phyloP scores from a whole-genome alignment of 2,329 filamentous ascomycete genomes.

The Arachnopeziza araneosa region DNA sequence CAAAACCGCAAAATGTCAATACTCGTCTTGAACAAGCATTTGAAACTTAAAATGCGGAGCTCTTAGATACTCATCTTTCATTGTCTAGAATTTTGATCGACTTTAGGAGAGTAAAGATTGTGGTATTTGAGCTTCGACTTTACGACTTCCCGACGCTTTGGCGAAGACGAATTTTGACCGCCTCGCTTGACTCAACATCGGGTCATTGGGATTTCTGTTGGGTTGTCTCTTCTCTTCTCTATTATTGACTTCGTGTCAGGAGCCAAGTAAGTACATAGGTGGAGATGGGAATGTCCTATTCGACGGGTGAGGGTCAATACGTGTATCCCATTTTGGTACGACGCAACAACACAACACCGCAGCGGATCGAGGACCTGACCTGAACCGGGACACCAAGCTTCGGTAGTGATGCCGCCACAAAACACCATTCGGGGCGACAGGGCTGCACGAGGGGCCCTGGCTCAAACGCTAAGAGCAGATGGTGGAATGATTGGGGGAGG shows the following conservation, averaged over 20 bases:
- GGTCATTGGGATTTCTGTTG: not conserved
- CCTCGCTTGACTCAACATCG: not conserved
- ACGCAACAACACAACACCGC: not conserved
- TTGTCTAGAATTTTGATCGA: too few relatives aligned
- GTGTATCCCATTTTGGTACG: not conserved
- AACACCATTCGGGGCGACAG: not conserved
- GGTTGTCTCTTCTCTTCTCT: not conserved
- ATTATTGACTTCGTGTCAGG: not conserved
- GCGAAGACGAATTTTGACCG: not conserved
- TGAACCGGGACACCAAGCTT: not conserved
- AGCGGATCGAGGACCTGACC: not conserved
- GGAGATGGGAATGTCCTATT: not conserved
- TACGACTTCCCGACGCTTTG: too few relatives aligned
- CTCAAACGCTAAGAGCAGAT: not conserved
- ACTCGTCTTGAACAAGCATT: too few relatives aligned
- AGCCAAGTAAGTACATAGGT: not conserved
- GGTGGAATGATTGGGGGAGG: not conserved
- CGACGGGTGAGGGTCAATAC: not conserved
- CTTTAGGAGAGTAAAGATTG: too few relatives aligned
- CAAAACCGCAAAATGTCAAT: too few relatives aligned
- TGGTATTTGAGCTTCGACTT: too few relatives aligned
- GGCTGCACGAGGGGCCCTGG: not conserved
- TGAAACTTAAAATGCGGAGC: too few relatives aligned
- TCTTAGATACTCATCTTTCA: too few relatives aligned
- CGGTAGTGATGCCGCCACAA: not conserved